phyloP scores from a whole-genome alignment of 441 rosid species.

The Arabidopsis hybrid region DNA sequence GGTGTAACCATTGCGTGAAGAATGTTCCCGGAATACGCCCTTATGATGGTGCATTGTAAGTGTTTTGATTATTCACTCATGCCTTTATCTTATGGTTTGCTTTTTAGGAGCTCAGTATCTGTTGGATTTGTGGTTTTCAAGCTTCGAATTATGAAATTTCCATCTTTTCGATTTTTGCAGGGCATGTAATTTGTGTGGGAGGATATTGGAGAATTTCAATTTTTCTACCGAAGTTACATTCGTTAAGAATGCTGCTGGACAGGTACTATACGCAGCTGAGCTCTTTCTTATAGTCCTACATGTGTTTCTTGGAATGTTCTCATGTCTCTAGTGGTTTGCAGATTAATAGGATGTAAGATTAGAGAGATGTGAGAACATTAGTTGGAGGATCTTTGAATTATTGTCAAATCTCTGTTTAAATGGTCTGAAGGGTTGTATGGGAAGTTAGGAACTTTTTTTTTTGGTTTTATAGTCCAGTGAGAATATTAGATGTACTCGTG shows the following conservation, averaged over 20 bases:
- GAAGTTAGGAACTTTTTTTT: constrained; percentile 4
- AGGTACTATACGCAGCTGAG: constrained; percentile 46
- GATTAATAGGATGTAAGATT: background rate
- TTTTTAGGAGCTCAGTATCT: background rate
- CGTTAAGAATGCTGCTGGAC: constrained; percentile 67
- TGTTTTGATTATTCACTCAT: constrained; percentile 1
- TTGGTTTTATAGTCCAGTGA: background rate
- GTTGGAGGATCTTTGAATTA: background rate
- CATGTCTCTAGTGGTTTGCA: background rate
- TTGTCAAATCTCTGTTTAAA: background rate
- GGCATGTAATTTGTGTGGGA: constrained; percentile 67
- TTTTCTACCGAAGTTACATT: constrained; percentile 63
- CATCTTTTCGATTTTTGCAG: constrained; percentile 38
- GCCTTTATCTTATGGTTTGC: background rate
- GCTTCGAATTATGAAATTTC: constrained; percentile 4
- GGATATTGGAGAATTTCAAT: constrained; percentile 58
- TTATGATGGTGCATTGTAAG: constrained; percentile 44
- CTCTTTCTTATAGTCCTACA: too few relatives aligned
- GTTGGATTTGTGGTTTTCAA: constrained; percentile 3
- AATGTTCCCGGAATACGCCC: constrained; percentile 43
- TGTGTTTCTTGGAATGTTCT: constrained; percentile 1
- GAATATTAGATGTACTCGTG: background rate
- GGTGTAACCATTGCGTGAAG: constrained; percentile 43
- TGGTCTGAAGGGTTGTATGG: constrained; percentile 1
- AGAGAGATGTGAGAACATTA: background rate